Conservation (phyloP, 306 rosid genomes). For the Dalbergia cultrata region DNA sequence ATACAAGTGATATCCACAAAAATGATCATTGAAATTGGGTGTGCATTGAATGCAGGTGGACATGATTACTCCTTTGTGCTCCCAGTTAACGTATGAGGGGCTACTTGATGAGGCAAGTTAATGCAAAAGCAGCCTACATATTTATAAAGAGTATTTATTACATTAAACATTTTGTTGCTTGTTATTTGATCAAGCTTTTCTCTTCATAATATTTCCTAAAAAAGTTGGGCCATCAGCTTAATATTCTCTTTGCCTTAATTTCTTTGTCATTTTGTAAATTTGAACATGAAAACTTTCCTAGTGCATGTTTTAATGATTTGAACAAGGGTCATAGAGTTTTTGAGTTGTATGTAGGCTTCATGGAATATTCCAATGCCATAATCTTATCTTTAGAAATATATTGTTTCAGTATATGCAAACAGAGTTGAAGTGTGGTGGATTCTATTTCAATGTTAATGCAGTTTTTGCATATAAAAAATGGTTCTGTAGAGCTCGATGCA, state of each 20-base stretch:
- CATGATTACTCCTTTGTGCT: too few relatives aligned
- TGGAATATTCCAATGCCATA: conserved; percentile 20
- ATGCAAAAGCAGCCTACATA: too few relatives aligned
- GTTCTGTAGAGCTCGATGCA: conserved; percentile 94
- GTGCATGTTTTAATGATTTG: conserved; percentile 26
- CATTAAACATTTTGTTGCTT: background rate
- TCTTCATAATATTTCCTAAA: conserved; percentile 31
- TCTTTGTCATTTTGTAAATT: conserved; percentile 38
- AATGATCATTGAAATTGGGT: too few relatives aligned
- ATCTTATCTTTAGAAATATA: conserved; percentile 25
- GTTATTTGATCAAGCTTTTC: conserved; percentile 40
- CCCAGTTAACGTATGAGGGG: too few relatives aligned
- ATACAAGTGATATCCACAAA: too few relatives aligned
- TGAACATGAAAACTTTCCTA: conserved; percentile 27
- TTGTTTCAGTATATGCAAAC: background rate
- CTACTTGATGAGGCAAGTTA: too few relatives aligned
- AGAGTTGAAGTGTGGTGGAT: too few relatives aligned
- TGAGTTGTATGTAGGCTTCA: conserved; percentile 21
- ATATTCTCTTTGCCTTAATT: conserved; percentile 5
- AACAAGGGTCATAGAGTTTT: conserved; percentile 14
- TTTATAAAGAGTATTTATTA: too few relatives aligned
- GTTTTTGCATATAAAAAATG: too few relatives aligned
- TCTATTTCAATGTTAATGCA: too few relatives aligned
- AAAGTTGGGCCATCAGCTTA: conserved; percentile 34
- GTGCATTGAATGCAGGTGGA: too few relatives aligned